Percentiles rank a stretch among this genome's conserved stretches.
These are phyloP conservation scores for Cornus florida DNA, from an alignment of 148 eudicot species.

Conservation along the genomic window DNA sequence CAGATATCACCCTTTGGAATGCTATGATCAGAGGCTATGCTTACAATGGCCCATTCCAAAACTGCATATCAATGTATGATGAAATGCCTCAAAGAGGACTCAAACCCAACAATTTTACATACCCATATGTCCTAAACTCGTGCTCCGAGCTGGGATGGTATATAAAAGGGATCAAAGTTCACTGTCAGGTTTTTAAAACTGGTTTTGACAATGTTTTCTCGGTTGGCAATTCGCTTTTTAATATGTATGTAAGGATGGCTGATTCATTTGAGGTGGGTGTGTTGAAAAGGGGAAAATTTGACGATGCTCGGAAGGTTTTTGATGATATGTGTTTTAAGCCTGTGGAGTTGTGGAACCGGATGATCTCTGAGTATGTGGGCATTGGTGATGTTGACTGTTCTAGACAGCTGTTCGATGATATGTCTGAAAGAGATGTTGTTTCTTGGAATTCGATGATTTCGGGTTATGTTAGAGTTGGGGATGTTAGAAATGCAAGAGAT, in stretches of 20 bases:
- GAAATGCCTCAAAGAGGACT: constrained; percentile 37
- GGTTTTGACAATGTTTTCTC: constrained; percentile 25
- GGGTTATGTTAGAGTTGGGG: constrained; percentile 22
- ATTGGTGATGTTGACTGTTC: constrained; percentile 21
- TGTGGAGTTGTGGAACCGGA: constrained; percentile 29
- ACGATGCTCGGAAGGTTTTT: constrained; percentile 25
- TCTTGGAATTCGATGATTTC: constrained; percentile 42
- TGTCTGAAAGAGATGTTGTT: constrained; percentile 37
- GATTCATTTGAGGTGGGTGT: constrained; percentile 1
- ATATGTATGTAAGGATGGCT: constrained; percentile 20
- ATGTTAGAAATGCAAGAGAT: constrained; percentile 21
- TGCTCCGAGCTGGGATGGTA: constrained; percentile 31
- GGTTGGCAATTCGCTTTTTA: constrained; percentile 21
- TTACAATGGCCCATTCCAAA: constrained; percentile 35
- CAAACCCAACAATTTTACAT: constrained; percentile 37
- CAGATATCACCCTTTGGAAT: constrained; percentile 33
- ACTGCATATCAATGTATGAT: constrained; percentile 22
- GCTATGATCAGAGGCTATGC: constrained; percentile 45
- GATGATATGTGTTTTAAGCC: constrained; percentile 26
- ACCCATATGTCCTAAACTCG: constrained; percentile 35
- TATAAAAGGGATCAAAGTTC: constrained; percentile 19
- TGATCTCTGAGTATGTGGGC: constrained; percentile 23
- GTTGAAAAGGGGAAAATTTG: constrained; percentile 1
- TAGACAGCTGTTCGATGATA: constrained; percentile 24
- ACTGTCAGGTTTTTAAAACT: constrained; percentile 26